A percentile compares a stretch with the other conserved stretches of the same genome.
These are phyloP conservation scores for Penicillium argentinense DNA, from an alignment of 495 filamentous ascomycete genomes.

Conservation along the genomic window DNA sequence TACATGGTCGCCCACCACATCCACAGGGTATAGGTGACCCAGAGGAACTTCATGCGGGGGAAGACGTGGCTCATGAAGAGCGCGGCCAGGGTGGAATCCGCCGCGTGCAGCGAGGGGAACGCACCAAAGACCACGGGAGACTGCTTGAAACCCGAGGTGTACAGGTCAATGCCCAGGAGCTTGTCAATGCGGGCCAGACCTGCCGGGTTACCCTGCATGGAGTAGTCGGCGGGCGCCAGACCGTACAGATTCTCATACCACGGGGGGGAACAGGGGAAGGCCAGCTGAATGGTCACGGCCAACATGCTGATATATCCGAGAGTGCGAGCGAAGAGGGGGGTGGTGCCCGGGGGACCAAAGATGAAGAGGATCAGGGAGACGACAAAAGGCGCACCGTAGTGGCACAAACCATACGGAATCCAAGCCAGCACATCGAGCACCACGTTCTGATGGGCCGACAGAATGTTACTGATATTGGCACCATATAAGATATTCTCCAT, in stretches of 20 bases:
- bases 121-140: constrained; percentile 92
- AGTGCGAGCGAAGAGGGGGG: constrained; percentile 77
- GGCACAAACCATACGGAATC: constrained; percentile 87
- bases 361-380: constrained; percentile 76
- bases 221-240: constrained; percentile 86
- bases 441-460: constrained; percentile 81
- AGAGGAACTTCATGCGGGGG: constrained; percentile 71
- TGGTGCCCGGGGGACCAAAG: constrained; percentile 81
- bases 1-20: constrained; percentile 99
- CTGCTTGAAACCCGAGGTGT: constrained; percentile 84
- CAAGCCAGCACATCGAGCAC: constrained; percentile 85
- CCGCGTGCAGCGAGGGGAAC: constrained; percentile 89
- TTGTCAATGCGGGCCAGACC: constrained; percentile 86
- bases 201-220: constrained; percentile 81
- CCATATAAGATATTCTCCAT: constrained; percentile 97
- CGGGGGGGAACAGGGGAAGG: constrained; percentile 90
- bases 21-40: constrained; percentile 82
- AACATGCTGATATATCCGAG: constrained; percentile 91
- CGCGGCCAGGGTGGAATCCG: constrained; percentile 79
- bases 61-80: constrained; percentile 93
- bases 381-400: constrained; percentile 80
- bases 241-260: constrained; percentile 95
- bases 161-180: constrained; percentile 84
- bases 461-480: constrained; percentile 91
- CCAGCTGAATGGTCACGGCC: constrained; percentile 80